These are phyloP conservation scores for Musa troglodytarum DNA, from an alignment of 176 grass and related monocot species.

Conservation along the genomic window DNA sequence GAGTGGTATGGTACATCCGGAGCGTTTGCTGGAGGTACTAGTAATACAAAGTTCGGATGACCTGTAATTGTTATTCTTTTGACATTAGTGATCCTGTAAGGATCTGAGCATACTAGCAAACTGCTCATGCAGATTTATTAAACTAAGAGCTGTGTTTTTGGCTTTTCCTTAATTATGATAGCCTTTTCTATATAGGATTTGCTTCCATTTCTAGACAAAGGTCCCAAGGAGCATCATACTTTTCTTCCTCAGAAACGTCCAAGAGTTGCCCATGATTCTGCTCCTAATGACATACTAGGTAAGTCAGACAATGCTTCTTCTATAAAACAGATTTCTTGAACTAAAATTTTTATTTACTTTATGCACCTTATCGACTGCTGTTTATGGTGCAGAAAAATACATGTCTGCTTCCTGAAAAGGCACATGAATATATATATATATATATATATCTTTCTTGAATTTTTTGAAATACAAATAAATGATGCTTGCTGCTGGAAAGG, in stretches of 20 bases:
- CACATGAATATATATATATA: no score
- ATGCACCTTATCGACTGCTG: no score
- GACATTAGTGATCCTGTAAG: background rate
- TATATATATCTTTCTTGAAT: no score
- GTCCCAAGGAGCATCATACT: constrained; percentile 76
- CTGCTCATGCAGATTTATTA: background rate
- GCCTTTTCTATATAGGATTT: constrained; percentile 47
- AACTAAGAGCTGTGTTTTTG: background rate
- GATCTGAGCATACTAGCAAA: background rate
- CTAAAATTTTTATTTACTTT: background rate
- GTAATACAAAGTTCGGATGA: background rate
- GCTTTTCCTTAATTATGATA: background rate
- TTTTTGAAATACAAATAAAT: no score
- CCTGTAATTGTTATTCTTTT: background rate
- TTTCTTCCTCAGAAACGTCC: constrained; percentile 82
- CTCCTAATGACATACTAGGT: constrained; percentile 36
- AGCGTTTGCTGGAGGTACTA: constrained; percentile 80
- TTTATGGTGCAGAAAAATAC: no score
- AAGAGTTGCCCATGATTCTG: constrained; percentile 58
- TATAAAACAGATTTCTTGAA: background rate
- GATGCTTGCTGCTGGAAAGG: no score
- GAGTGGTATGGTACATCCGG: constrained; percentile 87
- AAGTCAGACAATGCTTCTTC: background rate
- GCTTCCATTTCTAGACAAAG: constrained; percentile 89
- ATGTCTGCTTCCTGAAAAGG: no score